These are phyloP conservation scores for Penicillium concentricum DNA, from an alignment of 2,329 filamentous ascomycete species.

Conservation along the genomic window DNA sequence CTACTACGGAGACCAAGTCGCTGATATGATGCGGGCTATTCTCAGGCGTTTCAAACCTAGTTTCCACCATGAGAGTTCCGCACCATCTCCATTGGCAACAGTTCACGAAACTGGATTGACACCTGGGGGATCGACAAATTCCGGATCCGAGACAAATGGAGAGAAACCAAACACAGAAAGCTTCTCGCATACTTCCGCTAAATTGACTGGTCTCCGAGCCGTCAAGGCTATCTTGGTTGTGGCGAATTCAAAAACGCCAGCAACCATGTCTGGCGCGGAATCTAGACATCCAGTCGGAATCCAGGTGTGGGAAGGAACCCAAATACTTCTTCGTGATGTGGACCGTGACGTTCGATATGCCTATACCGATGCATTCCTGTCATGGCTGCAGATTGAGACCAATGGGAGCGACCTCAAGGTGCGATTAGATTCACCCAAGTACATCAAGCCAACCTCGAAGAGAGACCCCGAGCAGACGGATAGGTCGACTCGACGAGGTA, in stretches of 20 bases:
- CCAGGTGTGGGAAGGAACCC: slow-evolving; percentile 91
- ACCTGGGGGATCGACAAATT: slow-evolving; percentile 16
- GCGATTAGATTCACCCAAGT: slow-evolving; percentile 55
- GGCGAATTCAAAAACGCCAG: slow-evolving; percentile 67
- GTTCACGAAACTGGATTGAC: slow-evolving; percentile 21
- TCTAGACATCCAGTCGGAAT: slow-evolving; percentile 73
- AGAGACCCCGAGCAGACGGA: slow-evolving; percentile 43
- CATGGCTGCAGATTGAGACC: slow-evolving; percentile 83
- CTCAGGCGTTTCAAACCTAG: slow-evolving; percentile 73
- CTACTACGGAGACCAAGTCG: slow-evolving; percentile 94
- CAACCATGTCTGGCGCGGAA: slow-evolving; percentile 61
- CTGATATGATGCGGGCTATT: slow-evolving; percentile 86
- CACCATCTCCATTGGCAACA: slow-evolving; percentile 38
- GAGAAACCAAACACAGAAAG: slow-evolving; percentile 56
- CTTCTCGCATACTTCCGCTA: slow-evolving; percentile 62
- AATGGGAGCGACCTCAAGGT: slow-evolving; percentile 64
- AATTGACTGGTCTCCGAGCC: slow-evolving; percentile 66
- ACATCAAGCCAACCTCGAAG: slow-evolving; percentile 43
- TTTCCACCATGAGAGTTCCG: slow-evolving; percentile 44
- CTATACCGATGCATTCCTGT: slow-evolving; percentile 78
- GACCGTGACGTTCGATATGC: slow-evolving; percentile 76
- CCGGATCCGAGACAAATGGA: slow-evolving; percentile 15
- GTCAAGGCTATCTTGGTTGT: slow-evolving; percentile 80
- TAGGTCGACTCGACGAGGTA: slow-evolving; percentile 58
- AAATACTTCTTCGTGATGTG: slow-evolving; percentile 82